phyloP scores from a whole-genome alignment of 441 rosid species.

The Croton setiger region DNA sequence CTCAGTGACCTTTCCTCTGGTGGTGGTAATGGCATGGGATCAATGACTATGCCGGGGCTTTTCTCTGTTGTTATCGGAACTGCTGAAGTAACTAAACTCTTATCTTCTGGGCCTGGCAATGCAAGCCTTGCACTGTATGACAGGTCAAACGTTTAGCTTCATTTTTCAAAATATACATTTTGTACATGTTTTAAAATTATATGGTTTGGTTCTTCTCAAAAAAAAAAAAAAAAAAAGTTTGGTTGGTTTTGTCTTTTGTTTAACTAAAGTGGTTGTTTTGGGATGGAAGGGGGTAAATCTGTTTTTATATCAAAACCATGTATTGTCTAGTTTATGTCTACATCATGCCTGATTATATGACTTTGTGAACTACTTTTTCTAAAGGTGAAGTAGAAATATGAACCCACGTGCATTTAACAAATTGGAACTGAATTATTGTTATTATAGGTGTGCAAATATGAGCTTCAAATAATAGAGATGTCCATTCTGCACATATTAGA shows the following conservation, averaged over 20 bases:
- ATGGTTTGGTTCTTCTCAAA: neutral
- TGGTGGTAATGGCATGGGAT: slow-evolving; percentile 43
- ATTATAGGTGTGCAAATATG: neutral
- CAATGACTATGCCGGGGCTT: slow-evolving; percentile 30
- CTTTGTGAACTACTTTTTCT: neutral
- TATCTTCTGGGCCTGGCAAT: slow-evolving; percentile 85
- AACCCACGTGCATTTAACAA: neutral
- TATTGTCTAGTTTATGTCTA: neutral
- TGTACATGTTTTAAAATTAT: slow-evolving; percentile 3
- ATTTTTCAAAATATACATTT: slow-evolving; percentile 15
- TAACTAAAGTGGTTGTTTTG: no score
- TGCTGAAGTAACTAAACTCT: slow-evolving; percentile 45
- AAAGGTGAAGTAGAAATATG: neutral
- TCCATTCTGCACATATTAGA: neutral
- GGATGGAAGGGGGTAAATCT: neutral
- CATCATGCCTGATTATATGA: neutral
- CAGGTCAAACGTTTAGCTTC: slow-evolving; percentile 16
- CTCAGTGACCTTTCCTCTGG: slow-evolving; percentile 34
- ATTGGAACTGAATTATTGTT: neutral
- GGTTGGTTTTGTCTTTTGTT: no score
- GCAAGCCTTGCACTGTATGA: slow-evolving; percentile 88
- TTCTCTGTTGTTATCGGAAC: slow-evolving; percentile 34
- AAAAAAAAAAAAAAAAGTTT: no score
- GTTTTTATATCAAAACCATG: neutral
- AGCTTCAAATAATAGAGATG: slow-evolving; percentile 3